These are phyloP conservation scores for Botrytis sinoallii DNA, from an alignment of 2,329 filamentous ascomycete species.

Conservation along the genomic window DNA sequence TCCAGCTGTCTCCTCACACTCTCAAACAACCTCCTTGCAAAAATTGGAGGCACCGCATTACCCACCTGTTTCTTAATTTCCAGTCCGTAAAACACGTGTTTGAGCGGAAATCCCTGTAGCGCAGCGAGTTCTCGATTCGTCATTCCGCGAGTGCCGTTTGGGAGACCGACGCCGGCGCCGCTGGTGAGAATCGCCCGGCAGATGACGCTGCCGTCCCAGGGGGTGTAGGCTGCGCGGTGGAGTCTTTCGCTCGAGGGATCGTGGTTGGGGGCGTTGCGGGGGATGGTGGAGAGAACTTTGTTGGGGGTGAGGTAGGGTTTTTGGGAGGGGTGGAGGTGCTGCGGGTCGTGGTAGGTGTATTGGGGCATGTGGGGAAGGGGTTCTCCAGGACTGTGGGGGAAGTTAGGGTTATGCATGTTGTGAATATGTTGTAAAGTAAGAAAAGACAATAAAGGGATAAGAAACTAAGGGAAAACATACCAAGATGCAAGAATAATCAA, in stretches of 20 bases:
- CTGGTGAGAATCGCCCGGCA: conserved; percentile 60
- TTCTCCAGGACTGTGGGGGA: conserved; percentile 59
- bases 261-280: conserved; percentile 42
- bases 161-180: conserved; percentile 59
- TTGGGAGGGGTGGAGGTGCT: conserved; percentile 41
- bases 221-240: conserved; percentile 4
- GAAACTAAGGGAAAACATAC: conserved; percentile 19
- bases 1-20: conserved; percentile 21
- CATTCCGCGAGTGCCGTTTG: conserved; percentile 57
- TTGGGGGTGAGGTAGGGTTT: conserved; percentile 45
- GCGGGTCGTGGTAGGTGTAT: conserved; percentile 52
- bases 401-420: background rate
- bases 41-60: conserved; percentile 69
- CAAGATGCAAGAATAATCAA: conserved; percentile 54
- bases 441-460: background rate
- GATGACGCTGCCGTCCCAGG: conserved; percentile 47
- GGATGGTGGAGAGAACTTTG: conserved; percentile 29
- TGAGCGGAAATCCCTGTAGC: conserved; percentile 64
- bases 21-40: conserved; percentile 42
- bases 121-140: conserved; percentile 65
- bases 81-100: conserved; percentile 51
- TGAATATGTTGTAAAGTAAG: no score
- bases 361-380: conserved; percentile 60
- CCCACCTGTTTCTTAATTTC: conserved; percentile 65
- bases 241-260: conserved; percentile 22